Conservation (phyloP, 768 basidiomycete genomes). For the Leccinum fibrillosum region DNA sequence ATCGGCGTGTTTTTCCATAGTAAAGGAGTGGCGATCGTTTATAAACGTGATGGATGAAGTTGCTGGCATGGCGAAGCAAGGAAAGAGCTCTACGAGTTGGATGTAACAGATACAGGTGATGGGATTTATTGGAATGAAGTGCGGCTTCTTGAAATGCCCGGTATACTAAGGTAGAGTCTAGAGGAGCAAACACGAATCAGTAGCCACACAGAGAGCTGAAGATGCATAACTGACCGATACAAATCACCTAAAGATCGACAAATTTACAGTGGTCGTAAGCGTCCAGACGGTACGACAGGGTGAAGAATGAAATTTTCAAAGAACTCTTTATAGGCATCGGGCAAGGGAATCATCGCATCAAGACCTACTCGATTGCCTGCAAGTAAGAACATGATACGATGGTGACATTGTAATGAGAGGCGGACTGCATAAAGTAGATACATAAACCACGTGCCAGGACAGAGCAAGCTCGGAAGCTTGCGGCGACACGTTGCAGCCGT, state of each 20-base stretch:
- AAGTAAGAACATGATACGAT: slow-evolving; percentile 7
- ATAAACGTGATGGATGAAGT: not conserved
- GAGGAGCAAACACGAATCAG: not conserved
- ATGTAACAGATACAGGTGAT: not conserved
- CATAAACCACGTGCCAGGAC: slow-evolving; percentile 19
- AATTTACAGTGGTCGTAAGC: slow-evolving; percentile 3
- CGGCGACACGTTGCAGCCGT: slow-evolving; percentile 22
- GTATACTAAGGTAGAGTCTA: slow-evolving; percentile 3
- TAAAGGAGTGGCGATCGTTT: slow-evolving; percentile 6
- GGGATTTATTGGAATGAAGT: not conserved
- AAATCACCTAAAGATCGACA: slow-evolving; percentile 3
- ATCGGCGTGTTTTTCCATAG: not conserved
- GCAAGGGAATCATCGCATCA: not conserved
- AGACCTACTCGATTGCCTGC: not conserved
- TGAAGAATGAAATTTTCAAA: not conserved
- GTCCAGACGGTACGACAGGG: slow-evolving; percentile 11
- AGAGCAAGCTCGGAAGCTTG: slow-evolving; percentile 24
- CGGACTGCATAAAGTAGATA: slow-evolving; percentile 14
- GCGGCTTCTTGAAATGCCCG: not conserved
- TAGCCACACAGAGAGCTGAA: not conserved
- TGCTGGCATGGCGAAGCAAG: slow-evolving; percentile 3
- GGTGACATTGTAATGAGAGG: slow-evolving; percentile 22
- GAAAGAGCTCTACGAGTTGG: not conserved
- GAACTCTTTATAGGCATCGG: slow-evolving; percentile 17
- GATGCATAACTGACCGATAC: slow-evolving; percentile 5